phyloP scores from a whole-genome alignment of 495 filamentous ascomycete genomes.

The Penicillium pulvis region DNA sequence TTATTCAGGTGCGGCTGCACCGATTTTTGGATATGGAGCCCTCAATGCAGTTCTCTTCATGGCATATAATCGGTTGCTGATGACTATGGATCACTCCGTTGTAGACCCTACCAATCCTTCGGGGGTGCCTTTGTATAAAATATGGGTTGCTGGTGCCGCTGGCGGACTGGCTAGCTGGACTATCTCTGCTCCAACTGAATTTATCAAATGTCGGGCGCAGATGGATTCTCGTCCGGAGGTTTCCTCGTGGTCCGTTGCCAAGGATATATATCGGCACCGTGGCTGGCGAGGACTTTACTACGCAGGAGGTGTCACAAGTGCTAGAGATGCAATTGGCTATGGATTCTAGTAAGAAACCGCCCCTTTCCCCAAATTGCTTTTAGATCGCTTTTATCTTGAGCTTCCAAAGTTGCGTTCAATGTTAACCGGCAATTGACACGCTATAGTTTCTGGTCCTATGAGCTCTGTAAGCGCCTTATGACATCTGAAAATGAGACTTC shows the following conservation, averaged over 20 bases:
- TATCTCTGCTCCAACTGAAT: conserved; percentile 80
- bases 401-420: not conserved
- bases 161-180: conserved; percentile 81
- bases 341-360: conserved; percentile 75
- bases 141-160: conserved; percentile 74
- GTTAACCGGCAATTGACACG: not conserved
- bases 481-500: conserved; percentile 39
- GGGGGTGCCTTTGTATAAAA: conserved; percentile 42
- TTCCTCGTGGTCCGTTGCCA: conserved; percentile 62
- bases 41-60: conserved; percentile 87
- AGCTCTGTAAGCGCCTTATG: conserved; percentile 63
- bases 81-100: conserved; percentile 51
- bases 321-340: conserved; percentile 83
- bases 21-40: conserved; percentile 83
- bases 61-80: conserved; percentile 77
- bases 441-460: conserved; percentile 79
- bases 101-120: conserved; percentile 42
- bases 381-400: too few species aligned
- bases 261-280: conserved; percentile 57
- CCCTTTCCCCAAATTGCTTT: not conserved
- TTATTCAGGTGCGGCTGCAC: conserved; percentile 67
- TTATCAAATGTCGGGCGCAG: conserved; percentile 85
- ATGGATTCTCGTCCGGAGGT: conserved; percentile 44
- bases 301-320: conserved; percentile 75
- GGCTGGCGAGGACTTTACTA: conserved; percentile 74